phyloP scores from a whole-genome alignment of 371 early-diverging fungal species.

The Mortierella sp. region DNA sequence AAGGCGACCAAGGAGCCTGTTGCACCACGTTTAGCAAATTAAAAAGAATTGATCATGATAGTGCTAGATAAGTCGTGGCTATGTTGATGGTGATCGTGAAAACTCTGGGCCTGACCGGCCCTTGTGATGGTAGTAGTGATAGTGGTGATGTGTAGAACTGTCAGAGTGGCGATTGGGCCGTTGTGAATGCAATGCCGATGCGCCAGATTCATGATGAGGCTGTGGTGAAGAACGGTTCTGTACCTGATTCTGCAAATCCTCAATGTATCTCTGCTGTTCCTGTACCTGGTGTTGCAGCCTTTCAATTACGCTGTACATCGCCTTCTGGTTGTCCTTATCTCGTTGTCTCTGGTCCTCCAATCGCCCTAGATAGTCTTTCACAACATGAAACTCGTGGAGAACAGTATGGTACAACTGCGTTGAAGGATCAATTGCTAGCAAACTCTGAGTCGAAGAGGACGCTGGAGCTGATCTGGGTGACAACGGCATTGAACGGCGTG shows the following conservation, averaged over 20 bases:
- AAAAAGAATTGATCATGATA: too few species aligned
- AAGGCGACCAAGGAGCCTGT: too few species aligned
- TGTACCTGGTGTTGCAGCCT: slow-evolving; percentile 30
- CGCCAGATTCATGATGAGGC: neutral
- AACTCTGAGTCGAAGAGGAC: too few species aligned
- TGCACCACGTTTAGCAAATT: too few species aligned
- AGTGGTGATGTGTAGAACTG: neutral
- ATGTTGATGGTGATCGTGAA: too few species aligned
- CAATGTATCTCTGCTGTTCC: slow-evolving; percentile 27
- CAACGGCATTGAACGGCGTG: too few species aligned
- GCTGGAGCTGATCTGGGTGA: too few species aligned
- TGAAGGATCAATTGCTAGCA: too few species aligned
- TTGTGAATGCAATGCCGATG: slow-evolving; percentile 2
- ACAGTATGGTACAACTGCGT: slow-evolving; percentile 21
- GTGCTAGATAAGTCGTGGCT: too few species aligned
- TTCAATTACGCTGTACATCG: slow-evolving; percentile 25
- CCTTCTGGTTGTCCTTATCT: slow-evolving; percentile 31
- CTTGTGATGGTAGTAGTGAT: neutral
- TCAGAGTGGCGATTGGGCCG: slow-evolving; percentile 2
- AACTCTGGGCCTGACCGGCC: too few species aligned
- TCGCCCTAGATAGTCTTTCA: slow-evolving; percentile 23
- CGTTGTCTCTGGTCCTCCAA: slow-evolving; percentile 33
- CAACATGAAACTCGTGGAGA: slow-evolving; percentile 25
- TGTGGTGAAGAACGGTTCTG: slow-evolving; percentile 1
- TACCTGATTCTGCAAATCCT: slow-evolving; percentile 23